Conservation (phyloP, 441 rosid genomes). For the Populus hybrid region DNA sequence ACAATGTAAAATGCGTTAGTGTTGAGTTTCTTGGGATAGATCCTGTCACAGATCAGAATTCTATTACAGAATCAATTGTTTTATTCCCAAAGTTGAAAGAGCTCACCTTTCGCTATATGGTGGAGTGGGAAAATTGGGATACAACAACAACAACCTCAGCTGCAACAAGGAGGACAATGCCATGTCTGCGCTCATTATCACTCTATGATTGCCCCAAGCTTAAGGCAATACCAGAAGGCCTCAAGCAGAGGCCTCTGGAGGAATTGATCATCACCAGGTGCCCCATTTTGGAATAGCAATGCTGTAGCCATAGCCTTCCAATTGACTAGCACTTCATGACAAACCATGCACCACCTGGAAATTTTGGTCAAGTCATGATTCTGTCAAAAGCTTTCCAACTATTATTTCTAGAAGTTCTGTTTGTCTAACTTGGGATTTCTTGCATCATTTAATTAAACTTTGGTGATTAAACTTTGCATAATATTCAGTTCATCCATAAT, state of each 20-base stretch:
- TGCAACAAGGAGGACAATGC: slow-evolving; percentile 16
- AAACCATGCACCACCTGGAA: neutral
- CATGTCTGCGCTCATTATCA: slow-evolving; percentile 14
- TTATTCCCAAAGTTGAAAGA: slow-evolving; percentile 25
- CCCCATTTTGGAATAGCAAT: slow-evolving; percentile 18
- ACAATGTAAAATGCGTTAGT: slow-evolving; percentile 17
- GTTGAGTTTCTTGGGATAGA: slow-evolving; percentile 17
- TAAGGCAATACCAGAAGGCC: slow-evolving; percentile 5
- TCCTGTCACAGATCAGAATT: neutral
- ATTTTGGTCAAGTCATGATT: too few relatives aligned
- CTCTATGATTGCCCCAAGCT: slow-evolving; percentile 27
- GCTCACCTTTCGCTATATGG: slow-evolving; percentile 22
- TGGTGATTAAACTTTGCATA: too few relatives aligned
- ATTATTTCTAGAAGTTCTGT: too few relatives aligned
- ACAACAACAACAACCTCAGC: neutral
- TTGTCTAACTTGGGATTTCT: too few relatives aligned
- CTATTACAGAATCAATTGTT: neutral
- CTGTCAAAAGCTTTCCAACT: too few relatives aligned
- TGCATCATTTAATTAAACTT: too few relatives aligned
- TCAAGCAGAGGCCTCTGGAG: slow-evolving; percentile 4
- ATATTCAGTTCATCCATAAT: too few relatives aligned
- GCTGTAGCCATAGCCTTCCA: neutral
- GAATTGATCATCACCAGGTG: slow-evolving; percentile 17
- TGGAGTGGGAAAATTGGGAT: slow-evolving; percentile 26
- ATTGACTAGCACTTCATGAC: neutral